Conservation (phyloP, 1,139 yeast species). For the Kodamaea alishanica region DNA sequence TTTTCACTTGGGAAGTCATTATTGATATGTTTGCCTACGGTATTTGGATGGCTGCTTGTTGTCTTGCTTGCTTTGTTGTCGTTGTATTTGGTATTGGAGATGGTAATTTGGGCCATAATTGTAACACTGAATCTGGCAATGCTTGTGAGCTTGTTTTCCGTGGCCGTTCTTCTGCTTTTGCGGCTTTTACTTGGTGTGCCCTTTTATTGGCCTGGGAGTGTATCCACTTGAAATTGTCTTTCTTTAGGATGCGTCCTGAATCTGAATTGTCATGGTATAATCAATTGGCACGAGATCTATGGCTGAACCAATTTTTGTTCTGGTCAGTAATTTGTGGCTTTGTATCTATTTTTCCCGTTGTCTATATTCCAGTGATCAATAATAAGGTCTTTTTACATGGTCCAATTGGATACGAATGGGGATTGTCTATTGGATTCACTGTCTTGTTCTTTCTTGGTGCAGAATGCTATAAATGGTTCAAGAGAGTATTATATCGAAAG, state of each 20-base stretch:
- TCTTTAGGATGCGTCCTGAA: constrained; percentile 73
- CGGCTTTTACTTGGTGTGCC: constrained; percentile 89
- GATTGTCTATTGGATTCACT: constrained; percentile 64
- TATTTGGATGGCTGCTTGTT: constrained; percentile 65
- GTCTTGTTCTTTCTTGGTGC: constrained; percentile 56
- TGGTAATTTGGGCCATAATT: constrained; percentile 63
- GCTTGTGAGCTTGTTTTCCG: constrained; percentile 64
- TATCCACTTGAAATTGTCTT: constrained; percentile 68
- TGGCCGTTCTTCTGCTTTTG: constrained; percentile 80
- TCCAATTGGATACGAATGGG: constrained; percentile 83
- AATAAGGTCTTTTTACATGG: constrained; percentile 70
- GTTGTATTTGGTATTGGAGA: constrained; percentile 64
- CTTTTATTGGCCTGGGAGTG: constrained; percentile 89
- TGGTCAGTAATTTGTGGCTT: constrained; percentile 81
- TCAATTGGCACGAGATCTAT: constrained; percentile 55
- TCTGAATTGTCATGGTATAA: constrained; percentile 58
- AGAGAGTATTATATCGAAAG: constrained; percentile 54
- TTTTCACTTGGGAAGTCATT: constrained; percentile 69
- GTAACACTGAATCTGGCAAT: constrained; percentile 43
- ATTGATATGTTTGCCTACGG: constrained; percentile 77
- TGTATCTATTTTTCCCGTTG: constrained; percentile 72
- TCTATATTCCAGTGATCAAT: constrained; percentile 86
- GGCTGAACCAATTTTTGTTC: constrained; percentile 75
- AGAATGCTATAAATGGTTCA: constrained; percentile 65
- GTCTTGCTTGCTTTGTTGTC: constrained; percentile 64